Evolutionary conservation across 2,329 filamentous ascomycete genomes (phyloP).

Genomic region (Coniochaeta sp.): DNA sequence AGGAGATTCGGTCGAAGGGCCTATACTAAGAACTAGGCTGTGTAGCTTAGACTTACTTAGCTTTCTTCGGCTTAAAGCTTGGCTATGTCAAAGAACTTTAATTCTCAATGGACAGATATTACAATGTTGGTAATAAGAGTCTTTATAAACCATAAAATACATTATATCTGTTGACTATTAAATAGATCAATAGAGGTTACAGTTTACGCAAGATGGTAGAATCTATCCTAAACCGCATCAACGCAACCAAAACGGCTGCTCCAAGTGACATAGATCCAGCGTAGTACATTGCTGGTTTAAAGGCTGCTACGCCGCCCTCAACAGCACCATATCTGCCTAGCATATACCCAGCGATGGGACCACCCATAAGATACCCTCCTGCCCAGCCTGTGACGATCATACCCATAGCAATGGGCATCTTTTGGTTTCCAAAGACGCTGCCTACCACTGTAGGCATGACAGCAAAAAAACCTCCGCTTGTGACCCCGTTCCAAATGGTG

Average conservation of each 20-base stretch:
- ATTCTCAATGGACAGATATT: no score
- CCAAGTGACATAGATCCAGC: constrained; percentile 44
- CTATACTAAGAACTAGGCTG: no score
- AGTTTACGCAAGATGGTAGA: no score
- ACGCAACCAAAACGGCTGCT: constrained; percentile 30
- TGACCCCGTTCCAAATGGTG: constrained; percentile 50
- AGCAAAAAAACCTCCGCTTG: constrained; percentile 57
- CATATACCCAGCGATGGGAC: constrained; percentile 52
- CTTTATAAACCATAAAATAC: no score
- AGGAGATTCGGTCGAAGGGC: no score
- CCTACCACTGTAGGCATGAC: constrained; percentile 56
- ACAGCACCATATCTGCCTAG: constrained; percentile 46
- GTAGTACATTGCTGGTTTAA: constrained; percentile 55
- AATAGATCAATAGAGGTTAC: no score
- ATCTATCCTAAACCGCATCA: neutral
- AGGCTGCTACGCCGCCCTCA: constrained; percentile 39
- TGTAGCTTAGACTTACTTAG: no score
- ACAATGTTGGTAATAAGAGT: no score
- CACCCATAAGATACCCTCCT: constrained; percentile 51
- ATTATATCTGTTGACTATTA: no score
- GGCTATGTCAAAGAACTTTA: no score
- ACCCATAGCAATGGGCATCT: constrained; percentile 49
- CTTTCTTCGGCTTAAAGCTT: no score
- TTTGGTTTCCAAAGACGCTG: constrained; percentile 47
- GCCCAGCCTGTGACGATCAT: constrained; percentile 56